Conservation (phyloP, 1,284 basidiomycete genomes). For the Mycena citricolor region DNA sequence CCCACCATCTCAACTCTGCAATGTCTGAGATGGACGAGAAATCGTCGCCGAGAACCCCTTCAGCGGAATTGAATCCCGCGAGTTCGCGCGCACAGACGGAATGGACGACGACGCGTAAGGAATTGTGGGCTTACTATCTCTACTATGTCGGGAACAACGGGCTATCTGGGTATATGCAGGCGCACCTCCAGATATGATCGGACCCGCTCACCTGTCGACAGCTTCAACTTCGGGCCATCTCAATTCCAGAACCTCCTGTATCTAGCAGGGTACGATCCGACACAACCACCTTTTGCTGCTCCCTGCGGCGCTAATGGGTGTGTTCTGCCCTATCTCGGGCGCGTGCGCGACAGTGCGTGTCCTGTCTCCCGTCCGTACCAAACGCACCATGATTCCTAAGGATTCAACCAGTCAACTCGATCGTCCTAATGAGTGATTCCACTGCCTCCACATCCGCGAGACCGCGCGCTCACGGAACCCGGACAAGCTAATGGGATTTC, state of each 20-base stretch:
- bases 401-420: constrained; percentile 68
- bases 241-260: constrained; percentile 77
- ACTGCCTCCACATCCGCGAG: neutral
- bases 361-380: too few species aligned
- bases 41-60: too few species aligned
- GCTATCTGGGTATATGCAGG: constrained; percentile 46
- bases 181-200: too few species aligned
- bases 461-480: too few species aligned
- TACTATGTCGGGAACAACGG: constrained; percentile 77
- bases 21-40: too few species aligned
- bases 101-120: constrained; percentile 51
- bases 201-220: too few species aligned
- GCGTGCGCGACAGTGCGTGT: constrained; percentile 57
- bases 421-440: constrained; percentile 57
- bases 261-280: constrained; percentile 69
- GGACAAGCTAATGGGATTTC: constrained; percentile 70
- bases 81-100: too few species aligned
- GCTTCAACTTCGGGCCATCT: constrained; percentile 75
- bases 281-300: constrained; percentile 50
- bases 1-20: too few species aligned
- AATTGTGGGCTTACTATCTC: constrained; percentile 72
- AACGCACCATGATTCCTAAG: neutral
- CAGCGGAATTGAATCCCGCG: too few species aligned
- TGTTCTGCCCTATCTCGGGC: constrained; percentile 68
- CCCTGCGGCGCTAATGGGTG: constrained; percentile 57